Evolutionary conservation across 805 yeast genomes (phyloP), one percentile per base, ranked within the genome.

Genomic region (Candida quercuum): DNA sequence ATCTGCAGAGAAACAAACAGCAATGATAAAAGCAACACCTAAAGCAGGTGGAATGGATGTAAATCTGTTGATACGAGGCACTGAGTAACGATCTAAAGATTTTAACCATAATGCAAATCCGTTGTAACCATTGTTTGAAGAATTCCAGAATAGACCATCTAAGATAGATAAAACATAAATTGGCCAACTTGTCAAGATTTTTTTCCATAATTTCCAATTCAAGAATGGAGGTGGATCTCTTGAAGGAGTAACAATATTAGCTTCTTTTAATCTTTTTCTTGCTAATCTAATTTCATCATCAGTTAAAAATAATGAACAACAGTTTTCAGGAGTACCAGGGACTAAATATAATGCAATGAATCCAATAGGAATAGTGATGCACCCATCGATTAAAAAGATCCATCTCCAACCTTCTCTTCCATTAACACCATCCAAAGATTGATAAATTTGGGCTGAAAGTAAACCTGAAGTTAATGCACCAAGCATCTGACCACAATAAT

Each of bases 311-410:
- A 71, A 54, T 3, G 78, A 72, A 39, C 72, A 71, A 50, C 79
- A 70, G 32, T 69, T 64, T 36, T 67, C 60, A 6, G 87, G 86
- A 16, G 84, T 80, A 35, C 87, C 88, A 8, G 87, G 88, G 43
- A 78, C 59, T 48, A 66, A 46, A 49, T 71, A 74, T 39, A 69
- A 64, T 0, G 83, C 84, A 36, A 74, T 41, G 7, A 81, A 12
- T 6, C 81, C 83, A 26, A 81, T 72, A 3, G 67, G 75, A 21
- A 80, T 49, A 1, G 86, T 77, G 30, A 81, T 69, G 32, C 77
- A 58, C 10, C 84, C 81, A 54, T 80, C 83, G 38, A 79, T 67
- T 33, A 78, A 66, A 47, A 74, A 78, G 59, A 77, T 72, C 85
- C 84, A 79, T 57, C 77, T 69, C 85, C 85, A 79, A 15, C 78